Evolutionary conservation across 1,139 yeast species (phyloP), one percentile per base, ranked within the genome.

Genomic region (Martiniozyma asiatica): DNA sequence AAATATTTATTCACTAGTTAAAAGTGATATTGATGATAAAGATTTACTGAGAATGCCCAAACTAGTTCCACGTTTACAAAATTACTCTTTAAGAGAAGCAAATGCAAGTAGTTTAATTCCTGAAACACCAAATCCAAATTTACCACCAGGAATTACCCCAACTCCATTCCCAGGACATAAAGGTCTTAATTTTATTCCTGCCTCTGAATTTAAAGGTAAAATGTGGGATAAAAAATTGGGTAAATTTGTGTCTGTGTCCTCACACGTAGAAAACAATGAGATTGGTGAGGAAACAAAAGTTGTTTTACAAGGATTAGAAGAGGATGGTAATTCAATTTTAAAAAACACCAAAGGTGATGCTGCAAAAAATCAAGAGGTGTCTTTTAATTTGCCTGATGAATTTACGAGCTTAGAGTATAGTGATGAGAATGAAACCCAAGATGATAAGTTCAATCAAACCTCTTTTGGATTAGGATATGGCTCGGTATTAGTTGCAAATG

Each of bases 171-270:
- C 32, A 8, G 32, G 32, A n/a, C 41, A 37, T 9, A 43, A 37
- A 14, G 47, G 48, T 6, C 27, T 51, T 22, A 47, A 44, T 13
- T 50, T 50, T 26, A 51, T 51, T 8, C 38, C 54, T 5, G 54
- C 49, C 5, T 50, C 44, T 16, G 46, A 48, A 6, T 50, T 46
- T 32, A 47, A 41, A 22, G 45, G 43, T 26, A 49, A 48, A 31
- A 39, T 47, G 4, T 51, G 35, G 27, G 55, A 50, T 33, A 45
- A 44, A 28, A 32, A 33, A n/a, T 36, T 42, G 10, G 39, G 41
- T 13, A 43, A 40, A 22, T 51, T 33, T 36, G 45, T 51, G n/a
- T n/a, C n/a, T n/a, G n/a, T n/a, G n/a, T n/a, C n/a, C n/a, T n/a
- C n/a, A n/a, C n/a, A n/a, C n/a, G n/a, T n/a, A n/a, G n/a, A n/a